These are phyloP conservation scores for Carex arenaria DNA, from an alignment of 202 grass and related monocot species.

Conservation along the genomic window DNA sequence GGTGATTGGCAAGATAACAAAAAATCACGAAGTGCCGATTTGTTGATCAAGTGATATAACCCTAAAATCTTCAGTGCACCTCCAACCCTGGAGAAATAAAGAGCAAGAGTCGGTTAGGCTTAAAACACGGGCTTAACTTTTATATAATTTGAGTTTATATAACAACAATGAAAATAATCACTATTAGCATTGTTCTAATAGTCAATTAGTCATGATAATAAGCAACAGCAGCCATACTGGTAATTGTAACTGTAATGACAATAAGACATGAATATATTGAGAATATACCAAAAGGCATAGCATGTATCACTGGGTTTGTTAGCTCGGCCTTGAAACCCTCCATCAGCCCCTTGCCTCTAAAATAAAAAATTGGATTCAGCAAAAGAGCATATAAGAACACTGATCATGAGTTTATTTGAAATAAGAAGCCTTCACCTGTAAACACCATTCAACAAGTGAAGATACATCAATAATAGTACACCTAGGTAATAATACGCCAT, in stretches of 20 bases:
- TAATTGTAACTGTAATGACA: slow-evolving; percentile 4
- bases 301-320: slow-evolving; percentile 87
- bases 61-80: slow-evolving; percentile 78
- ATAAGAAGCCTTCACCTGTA: slow-evolving; percentile 45
- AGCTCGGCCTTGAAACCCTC: slow-evolving; percentile 80
- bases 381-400: slow-evolving; percentile 3
- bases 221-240: background rate
- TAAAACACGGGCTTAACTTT: background rate
- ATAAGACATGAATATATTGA: background rate
- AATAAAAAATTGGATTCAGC: slow-evolving; percentile 4
- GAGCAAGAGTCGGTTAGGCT: background rate
- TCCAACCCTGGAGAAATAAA: slow-evolving; percentile 52
- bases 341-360: slow-evolving; percentile 62
- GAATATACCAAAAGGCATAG: slow-evolving; percentile 86
- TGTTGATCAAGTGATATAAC: slow-evolving; percentile 47
- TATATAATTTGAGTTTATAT: background rate
- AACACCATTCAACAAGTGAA: slow-evolving; percentile 77
- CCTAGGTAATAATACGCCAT: slow-evolving; percentile 5
- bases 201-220: background rate
- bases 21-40: slow-evolving; percentile 47
- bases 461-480: slow-evolving; percentile 32
- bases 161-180: slow-evolving; percentile 11
- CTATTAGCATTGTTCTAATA: background rate
- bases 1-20: slow-evolving; percentile 73
- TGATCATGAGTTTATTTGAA: background rate